Evolutionary conservation across 805 yeast species (phyloP).

Genomic region (Suhomyces emberorum): DNA sequence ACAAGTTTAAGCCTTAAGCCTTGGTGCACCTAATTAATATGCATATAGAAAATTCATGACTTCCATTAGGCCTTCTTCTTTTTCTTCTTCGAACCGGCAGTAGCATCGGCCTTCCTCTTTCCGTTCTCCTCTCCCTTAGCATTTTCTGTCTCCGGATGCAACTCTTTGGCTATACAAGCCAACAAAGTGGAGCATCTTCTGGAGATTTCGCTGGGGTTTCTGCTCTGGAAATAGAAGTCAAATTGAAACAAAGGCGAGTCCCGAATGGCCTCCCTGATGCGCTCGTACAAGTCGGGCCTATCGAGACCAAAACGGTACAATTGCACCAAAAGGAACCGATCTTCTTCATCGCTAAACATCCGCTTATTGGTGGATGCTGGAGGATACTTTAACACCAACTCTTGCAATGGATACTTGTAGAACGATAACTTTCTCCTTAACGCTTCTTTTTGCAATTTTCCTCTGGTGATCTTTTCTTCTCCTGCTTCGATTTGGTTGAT

Average conservation of each 20-base stretch:
- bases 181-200: conserved; percentile 81
- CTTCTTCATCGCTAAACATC: conserved; percentile 84
- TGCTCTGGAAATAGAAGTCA: conserved; percentile 82
- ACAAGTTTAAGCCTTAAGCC: too few relatives aligned
- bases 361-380: conserved; percentile 62
- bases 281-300: conserved; percentile 72
- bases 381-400: conserved; percentile 67
- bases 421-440: conserved; percentile 70
- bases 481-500: conserved; percentile 81
- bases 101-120: conserved; percentile 7
- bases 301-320: conserved; percentile 79
- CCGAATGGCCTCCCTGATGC: conserved; percentile 70
- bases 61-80: conserved; percentile 7
- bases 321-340: conserved; percentile 79
- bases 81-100: conserved; percentile 4
- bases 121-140: conserved; percentile 5
- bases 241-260: conserved; percentile 76
- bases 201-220: conserved; percentile 72
- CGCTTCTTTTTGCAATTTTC: conserved; percentile 71
- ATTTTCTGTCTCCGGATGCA: conserved; percentile 11
- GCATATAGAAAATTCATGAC: too few relatives aligned
- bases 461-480: conserved; percentile 71
- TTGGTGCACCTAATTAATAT: too few relatives aligned
- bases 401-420: conserved; percentile 75
- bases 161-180: conserved; percentile 69